Evolutionary conservation across 78 protist genomes (phyloP), one percentile per base, ranked within the genome.

Genomic region (Dictyostelium discoideum): DNA sequence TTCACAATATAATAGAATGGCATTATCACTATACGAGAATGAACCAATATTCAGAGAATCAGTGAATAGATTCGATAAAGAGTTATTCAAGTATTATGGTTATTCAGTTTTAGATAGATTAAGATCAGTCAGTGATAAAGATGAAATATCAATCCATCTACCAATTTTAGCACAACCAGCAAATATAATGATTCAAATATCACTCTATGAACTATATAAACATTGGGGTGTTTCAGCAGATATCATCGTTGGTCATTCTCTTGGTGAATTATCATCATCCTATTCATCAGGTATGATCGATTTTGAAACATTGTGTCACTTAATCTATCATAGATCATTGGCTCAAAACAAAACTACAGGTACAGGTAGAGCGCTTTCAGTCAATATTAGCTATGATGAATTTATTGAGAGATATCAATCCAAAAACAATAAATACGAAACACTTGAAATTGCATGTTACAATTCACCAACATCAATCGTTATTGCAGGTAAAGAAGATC

Each of bases 1-100:
- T 7, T 80, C 96, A 24, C 96, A 93, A 87, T 93, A 92, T 86
- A 79, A 29, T 42, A 57, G 13, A 74, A 93, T 93, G 96, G 96
- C 92, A 46, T 14, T 10, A 48, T 9, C 81, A n/a, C 29, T 93
- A 9, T 85, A 92, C 22, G 29, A 76, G 10, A 69, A 29, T 40
- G 84, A 84, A 63, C 92, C 96, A n/a, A 37, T 85, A 4, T 81
- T 48, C 24, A 81, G 60, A 50, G 29, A 42, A n/a, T 46, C 57
- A 0, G 63, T 86, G 0, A 84, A 86, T 39, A 26, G 39, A 32
- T 39, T 76, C 7, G 92, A 86, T 57, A 3, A 5, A 13, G 39
- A 74, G 20, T 11, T 86, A 18, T n/a, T 3, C 2, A 46, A 57
- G 18, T 57, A 86, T 42, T 50, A 26, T 86, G 85, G 85, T 3